Conservation (phyloP, 495 filamentous ascomycete species). For the Tirmania nivea region DNA sequence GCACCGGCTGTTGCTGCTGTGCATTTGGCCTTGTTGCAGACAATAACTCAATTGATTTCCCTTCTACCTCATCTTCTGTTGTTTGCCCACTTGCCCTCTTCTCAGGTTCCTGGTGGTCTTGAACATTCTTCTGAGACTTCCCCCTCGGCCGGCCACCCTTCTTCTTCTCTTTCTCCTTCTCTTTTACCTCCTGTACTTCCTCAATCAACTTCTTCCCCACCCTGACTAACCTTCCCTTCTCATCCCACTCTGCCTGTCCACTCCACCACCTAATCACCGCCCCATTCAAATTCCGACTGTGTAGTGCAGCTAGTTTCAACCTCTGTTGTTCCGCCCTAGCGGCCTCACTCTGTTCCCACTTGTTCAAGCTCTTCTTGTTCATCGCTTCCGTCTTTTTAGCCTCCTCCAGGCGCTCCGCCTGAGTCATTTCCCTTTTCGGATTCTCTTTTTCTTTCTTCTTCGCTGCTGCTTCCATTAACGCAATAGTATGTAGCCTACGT, state of each 20-base stretch:
- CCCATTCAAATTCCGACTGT: constrained; percentile 67
- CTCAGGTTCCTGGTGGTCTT: constrained; percentile 10
- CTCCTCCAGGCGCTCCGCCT: constrained; percentile 66
- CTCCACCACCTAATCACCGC: constrained; percentile 89
- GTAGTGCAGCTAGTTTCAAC: constrained; percentile 59
- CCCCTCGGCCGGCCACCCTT: constrained; percentile 6
- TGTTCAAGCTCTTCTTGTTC: constrained; percentile 77
- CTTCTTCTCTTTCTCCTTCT: constrained; percentile 11
- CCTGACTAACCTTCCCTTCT: constrained; percentile 51
- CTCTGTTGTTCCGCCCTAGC: constrained; percentile 59
- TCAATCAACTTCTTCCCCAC: constrained; percentile 35
- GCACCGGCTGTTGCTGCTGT: too few relatives aligned
- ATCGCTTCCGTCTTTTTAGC: constrained; percentile 61
- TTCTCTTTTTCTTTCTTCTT: constrained; percentile 53
- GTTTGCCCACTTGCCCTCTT: constrained; percentile 7
- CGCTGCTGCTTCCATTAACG: constrained; percentile 71
- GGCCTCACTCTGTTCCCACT: constrained; percentile 85
- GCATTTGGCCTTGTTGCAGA: constrained; percentile 4
- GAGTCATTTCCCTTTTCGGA: constrained; percentile 61
- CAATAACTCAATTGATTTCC: constrained; percentile 5
- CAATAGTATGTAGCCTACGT: constrained; percentile 52
- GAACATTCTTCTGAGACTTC: constrained; percentile 9
- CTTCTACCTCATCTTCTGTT: constrained; percentile 10
- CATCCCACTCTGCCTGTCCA: constrained; percentile 51
- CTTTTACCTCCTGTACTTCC: constrained; percentile 9